Conservation (phyloP, 331 rosid genomes). For the Prunus yedoensis region DNA sequence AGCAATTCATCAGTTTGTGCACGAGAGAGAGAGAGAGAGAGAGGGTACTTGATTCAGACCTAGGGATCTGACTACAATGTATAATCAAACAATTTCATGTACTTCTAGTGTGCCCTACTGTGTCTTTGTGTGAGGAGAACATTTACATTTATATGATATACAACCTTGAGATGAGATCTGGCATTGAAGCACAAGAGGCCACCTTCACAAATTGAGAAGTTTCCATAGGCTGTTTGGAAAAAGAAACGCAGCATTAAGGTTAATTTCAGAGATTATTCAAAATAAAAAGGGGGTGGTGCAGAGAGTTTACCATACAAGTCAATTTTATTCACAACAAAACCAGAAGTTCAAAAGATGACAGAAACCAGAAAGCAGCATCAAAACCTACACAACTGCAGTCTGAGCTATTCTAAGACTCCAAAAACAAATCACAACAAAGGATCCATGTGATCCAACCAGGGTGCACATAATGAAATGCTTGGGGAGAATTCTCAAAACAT, state of each 20-base stretch:
- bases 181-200: constrained; percentile 67
- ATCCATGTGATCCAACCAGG: no score
- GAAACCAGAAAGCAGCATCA: no score
- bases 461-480: no score
- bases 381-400: no score
- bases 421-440: no score
- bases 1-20: no score
- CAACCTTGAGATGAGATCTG: constrained; percentile 81
- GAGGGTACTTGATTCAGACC: not conserved
- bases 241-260: constrained; percentile 23
- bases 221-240: constrained; percentile 11
- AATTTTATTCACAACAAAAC: not conserved
- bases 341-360: no score
- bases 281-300: not conserved
- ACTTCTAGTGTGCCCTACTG: not conserved
- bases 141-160: constrained; percentile 5
- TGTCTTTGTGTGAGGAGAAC: not conserved
- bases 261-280: not conserved
- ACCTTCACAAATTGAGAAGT: constrained; percentile 67
- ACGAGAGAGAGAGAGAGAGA: not conserved
- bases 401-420: no score
- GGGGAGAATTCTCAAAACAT: not conserved
- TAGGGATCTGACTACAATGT: no score
- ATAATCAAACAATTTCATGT: no score
- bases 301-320: not conserved